These are phyloP conservation scores for Nephelium lappaceum DNA, from an alignment of 345 rosid genomes.

Conservation along the genomic window DNA sequence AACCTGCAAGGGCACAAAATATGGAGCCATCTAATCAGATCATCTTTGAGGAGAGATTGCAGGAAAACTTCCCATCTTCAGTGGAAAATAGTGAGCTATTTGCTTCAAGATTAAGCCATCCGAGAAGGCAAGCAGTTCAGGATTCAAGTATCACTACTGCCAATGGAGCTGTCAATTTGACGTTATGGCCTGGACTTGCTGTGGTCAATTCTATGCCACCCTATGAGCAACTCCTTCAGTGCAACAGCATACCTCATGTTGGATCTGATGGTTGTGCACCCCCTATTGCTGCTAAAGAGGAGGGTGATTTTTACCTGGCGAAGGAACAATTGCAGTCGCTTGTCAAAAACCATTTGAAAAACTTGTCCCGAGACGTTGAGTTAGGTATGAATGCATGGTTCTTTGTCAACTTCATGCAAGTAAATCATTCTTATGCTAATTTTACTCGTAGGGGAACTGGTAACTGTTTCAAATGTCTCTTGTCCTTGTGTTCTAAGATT, in stretches of 20 bases:
- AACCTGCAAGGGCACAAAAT: slow-evolving; percentile 41
- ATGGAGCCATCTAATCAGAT: slow-evolving; percentile 30
- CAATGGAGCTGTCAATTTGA: slow-evolving; percentile 41
- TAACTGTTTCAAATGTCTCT: not conserved
- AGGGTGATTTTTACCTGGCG: slow-evolving; percentile 39
- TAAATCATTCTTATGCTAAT: not conserved
- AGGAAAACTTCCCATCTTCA: slow-evolving; percentile 39
- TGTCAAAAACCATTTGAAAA: slow-evolving; percentile 71
- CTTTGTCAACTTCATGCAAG: slow-evolving; percentile 13
- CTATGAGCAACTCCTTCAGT: slow-evolving; percentile 42
- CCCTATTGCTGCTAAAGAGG: slow-evolving; percentile 37
- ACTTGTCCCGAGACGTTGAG: slow-evolving; percentile 56
- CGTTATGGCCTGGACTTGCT: slow-evolving; percentile 52
- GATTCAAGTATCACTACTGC: slow-evolving; percentile 31
- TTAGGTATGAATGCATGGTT: slow-evolving; percentile 55
- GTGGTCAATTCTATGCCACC: slow-evolving; percentile 38
- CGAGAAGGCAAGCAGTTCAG: slow-evolving; percentile 47
- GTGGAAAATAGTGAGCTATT: slow-evolving; percentile 43
- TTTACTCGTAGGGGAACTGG: not conserved
- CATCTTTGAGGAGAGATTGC: slow-evolving; percentile 47
- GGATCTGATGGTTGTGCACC: slow-evolving; percentile 35
- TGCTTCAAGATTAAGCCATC: slow-evolving; percentile 40
- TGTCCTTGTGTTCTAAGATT: not conserved
- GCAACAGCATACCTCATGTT: slow-evolving; percentile 47
- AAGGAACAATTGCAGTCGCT: slow-evolving; percentile 74